Evolutionary conservation across 2,329 filamentous ascomycete genomes (phyloP).

Genomic region (Penicillium polonicum): DNA sequence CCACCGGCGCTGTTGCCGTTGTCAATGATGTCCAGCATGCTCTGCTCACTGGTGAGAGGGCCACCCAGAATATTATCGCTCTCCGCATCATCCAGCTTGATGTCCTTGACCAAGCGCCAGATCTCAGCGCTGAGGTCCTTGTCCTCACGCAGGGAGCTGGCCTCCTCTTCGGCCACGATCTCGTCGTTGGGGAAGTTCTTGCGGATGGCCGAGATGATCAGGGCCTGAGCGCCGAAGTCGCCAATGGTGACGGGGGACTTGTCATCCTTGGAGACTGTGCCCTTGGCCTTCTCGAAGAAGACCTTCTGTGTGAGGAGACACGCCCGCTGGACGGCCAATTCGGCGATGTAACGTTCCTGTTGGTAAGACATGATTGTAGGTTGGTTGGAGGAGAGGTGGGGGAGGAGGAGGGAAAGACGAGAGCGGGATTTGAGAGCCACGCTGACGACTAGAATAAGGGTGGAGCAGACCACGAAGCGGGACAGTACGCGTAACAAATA

Average conservation of each 20-base stretch:
- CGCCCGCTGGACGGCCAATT: constrained; percentile 85
- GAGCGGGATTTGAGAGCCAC: constrained; percentile 40
- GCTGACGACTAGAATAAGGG: constrained; percentile 45
- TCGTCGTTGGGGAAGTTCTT: constrained; percentile 87
- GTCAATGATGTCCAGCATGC: constrained; percentile 60
- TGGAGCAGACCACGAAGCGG: constrained; percentile 36
- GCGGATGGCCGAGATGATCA: constrained; percentile 88
- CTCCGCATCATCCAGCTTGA: constrained; percentile 64
- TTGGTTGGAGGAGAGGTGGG: constrained; percentile 28
- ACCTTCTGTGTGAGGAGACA: constrained; percentile 72
- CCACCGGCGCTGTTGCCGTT: constrained; percentile 49
- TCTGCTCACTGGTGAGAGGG: constrained; percentile 62
- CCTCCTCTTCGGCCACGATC: constrained; percentile 94
- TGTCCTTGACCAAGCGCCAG: constrained; percentile 76
- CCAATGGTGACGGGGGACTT: constrained; percentile 96
- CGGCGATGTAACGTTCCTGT: constrained; percentile 77
- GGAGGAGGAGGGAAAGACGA: constrained; percentile 43
- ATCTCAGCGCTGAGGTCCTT: constrained; percentile 68
- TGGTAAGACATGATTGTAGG: constrained; percentile 57
- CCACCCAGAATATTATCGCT: constrained; percentile 70
- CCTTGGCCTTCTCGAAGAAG: constrained; percentile 87
- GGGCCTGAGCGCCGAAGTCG: constrained; percentile 94
- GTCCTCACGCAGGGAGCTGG: constrained; percentile 72
- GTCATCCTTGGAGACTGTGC: constrained; percentile 91
- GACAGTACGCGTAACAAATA: constrained; percentile 28